A percentile compares a stretch with the other conserved stretches of the same genome.
phyloP scores from a whole-genome alignment of 306 rosid species.

The Cucurbita pepo region DNA sequence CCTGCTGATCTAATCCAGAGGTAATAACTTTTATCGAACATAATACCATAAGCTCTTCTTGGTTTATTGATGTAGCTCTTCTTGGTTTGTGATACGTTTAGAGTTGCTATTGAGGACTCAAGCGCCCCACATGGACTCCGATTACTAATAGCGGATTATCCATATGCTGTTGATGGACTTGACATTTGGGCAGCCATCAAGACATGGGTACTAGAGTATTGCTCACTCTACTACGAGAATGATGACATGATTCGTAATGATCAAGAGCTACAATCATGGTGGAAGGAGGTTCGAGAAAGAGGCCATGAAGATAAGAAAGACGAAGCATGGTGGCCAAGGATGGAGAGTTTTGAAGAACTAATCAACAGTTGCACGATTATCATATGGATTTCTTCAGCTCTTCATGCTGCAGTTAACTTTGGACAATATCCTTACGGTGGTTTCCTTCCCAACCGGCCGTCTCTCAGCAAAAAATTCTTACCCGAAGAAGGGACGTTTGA shows the following conservation, averaged over 20 bases:
- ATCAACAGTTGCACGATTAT: not conserved
- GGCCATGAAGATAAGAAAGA: conserved; percentile 58
- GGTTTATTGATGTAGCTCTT: too few relatives aligned
- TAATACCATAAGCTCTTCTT: too few relatives aligned
- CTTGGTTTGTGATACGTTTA: not conserved
- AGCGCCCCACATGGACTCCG: conserved; percentile 18
- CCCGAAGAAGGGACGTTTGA: not conserved
- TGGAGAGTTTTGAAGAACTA: conserved; percentile 24
- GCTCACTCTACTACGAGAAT: conserved; percentile 26
- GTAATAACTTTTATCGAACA: conserved; percentile 6
- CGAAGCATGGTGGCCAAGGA: conserved; percentile 47
- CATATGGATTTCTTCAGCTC: too few relatives aligned
- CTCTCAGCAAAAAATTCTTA: not conserved
- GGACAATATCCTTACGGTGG: too few relatives aligned
- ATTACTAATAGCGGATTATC: conserved; percentile 37
- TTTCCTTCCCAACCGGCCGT: not conserved
- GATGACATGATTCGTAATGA: conserved; percentile 18
- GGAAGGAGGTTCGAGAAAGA: conserved; percentile 35
- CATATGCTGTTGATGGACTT: conserved; percentile 48
- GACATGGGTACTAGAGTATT: conserved; percentile 37
- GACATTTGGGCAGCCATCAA: conserved; percentile 47
- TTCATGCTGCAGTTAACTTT: too few relatives aligned
- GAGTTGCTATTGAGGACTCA: conserved; percentile 32
- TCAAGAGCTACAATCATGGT: conserved; percentile 38
- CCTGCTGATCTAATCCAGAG: conserved; percentile 58